Base-by-base conservation (phyloP, 768 basidiomycete species). In the Russula earlei region DNA sequence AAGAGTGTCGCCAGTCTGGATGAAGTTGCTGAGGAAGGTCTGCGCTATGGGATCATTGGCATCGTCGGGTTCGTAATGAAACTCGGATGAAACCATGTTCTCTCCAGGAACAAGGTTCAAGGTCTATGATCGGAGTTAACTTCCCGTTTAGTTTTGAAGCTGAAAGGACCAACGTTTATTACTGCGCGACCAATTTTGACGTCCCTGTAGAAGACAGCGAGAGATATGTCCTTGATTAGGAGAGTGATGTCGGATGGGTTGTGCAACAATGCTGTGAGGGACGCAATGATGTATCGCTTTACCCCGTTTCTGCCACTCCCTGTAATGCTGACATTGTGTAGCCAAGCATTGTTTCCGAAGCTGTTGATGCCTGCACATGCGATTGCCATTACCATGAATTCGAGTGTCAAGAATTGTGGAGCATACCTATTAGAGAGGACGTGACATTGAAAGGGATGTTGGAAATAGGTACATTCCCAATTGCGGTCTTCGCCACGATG, bases 221-320 rank as follows among this genome's bases (percentile, higher is more conserved):
- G 74, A 5, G 80, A 69, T 22, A 85, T 71, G 44, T 76, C 72
- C 52, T 75, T 73, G 10, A 84, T 85, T 51, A 74, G 67, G 31
- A 88, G 71, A 3, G 82, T 80, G 33, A 87, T 67, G 62, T 85
- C 84, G 5, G 84, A 85, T 7, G 84, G 85, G 58, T 87, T 87
- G 22, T 81, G 66, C 44, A 87, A 69, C 12, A 68, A 73, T 19
- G 82, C 76, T 0, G 75, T 79, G n/a, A 85, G 66, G 2, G 80
- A 82, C 4, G 80, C 65, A 29, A 76, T 67, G 42, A 87, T 74
- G 63, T 73, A 87, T 66, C 84, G 70, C 57, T 71, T 72, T 6
- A 82, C 82, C 17, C 77, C 78, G 48, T 67, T 70, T 37, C 83
- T 83, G 36, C 85, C 84, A 61, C 84, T 84, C 22, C 84, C 85